Evolutionary conservation across 495 filamentous ascomycete species (phyloP).

Genomic region (Talaromyces trachyspermus): DNA sequence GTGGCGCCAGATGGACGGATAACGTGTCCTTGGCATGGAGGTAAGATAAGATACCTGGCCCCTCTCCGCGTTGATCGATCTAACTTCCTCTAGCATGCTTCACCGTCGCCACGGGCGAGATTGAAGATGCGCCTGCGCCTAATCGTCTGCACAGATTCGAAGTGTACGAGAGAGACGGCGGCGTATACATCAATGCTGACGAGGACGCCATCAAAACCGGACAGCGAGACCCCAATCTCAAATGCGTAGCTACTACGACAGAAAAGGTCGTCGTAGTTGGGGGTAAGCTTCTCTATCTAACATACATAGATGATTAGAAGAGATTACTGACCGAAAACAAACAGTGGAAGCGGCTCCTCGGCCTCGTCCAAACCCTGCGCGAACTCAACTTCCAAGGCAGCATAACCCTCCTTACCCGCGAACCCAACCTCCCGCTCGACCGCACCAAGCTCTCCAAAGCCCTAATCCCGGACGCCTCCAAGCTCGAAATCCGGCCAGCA

Average conservation of each 20-base stretch:
- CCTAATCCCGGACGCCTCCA: constrained; percentile 71
- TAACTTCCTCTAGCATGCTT: constrained; percentile 66
- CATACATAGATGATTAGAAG: not conserved
- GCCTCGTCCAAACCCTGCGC: constrained; percentile 71
- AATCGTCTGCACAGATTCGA: constrained; percentile 78
- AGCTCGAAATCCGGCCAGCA: constrained; percentile 63
- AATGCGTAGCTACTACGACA: constrained; percentile 53
- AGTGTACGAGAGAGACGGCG: constrained; percentile 67
- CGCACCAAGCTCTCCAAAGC: constrained; percentile 95
- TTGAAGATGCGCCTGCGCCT: constrained; percentile 88
- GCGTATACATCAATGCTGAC: constrained; percentile 76
- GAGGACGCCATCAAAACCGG: constrained; percentile 72
- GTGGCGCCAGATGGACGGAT: constrained; percentile 74
- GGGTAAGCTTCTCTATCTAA: constrained; percentile 42
- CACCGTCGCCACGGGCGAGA: constrained; percentile 77
- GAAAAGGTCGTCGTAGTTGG: constrained; percentile 83
- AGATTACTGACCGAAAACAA: not conserved
- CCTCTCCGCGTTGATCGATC: not conserved
- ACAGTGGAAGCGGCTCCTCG: constrained; percentile 73
- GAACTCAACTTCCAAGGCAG: constrained; percentile 71
- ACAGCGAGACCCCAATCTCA: constrained; percentile 62
- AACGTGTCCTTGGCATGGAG: constrained; percentile 94
- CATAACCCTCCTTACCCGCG: constrained; percentile 78
- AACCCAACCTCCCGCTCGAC: constrained; percentile 82
- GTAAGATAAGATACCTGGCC: constrained; percentile 33